Percentiles rank a stretch among this genome's conserved stretches.
phyloP scores from a whole-genome alignment of 352 stramenopile species.

The Pythium volutum region DNA sequence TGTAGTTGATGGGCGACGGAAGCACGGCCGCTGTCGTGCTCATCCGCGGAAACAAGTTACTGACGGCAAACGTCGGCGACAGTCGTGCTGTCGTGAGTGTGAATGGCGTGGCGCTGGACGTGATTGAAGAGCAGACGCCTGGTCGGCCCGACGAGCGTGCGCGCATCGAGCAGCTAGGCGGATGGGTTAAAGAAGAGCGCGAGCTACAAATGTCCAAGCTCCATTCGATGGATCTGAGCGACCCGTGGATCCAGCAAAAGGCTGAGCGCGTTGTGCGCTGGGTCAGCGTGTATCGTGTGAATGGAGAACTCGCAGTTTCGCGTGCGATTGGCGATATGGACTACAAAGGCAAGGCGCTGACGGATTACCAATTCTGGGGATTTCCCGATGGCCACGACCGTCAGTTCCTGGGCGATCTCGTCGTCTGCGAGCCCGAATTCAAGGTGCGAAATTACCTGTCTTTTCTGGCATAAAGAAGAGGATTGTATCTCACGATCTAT shows the following conservation, averaged over 20 bases:
- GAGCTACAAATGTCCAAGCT: conserved; percentile 87
- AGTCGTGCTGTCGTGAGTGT: conserved; percentile 83
- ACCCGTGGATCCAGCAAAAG: conserved; percentile 81
- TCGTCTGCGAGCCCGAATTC: conserved; percentile 85
- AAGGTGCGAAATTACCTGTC: conserved; percentile 28
- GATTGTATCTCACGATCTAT: no score
- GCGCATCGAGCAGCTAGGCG: conserved; percentile 69
- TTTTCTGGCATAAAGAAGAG: no score
- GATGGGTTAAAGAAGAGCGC: conserved; percentile 81
- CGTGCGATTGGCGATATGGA: conserved; percentile 91
- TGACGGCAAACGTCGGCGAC: conserved; percentile 88
- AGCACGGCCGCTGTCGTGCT: conserved; percentile 79
- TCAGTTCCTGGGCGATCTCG: conserved; percentile 80
- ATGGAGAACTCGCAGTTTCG: conserved; percentile 91
- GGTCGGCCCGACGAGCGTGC: conserved; percentile 65
- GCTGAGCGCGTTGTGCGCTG: conserved; percentile 79
- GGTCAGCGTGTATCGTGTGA: conserved; percentile 87
- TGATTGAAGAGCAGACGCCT: conserved; percentile 87
- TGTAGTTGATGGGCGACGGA: conserved; percentile 60
- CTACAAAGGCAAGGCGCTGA: conserved; percentile 82
- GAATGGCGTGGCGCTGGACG: conserved; percentile 70
- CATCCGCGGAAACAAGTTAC: conserved; percentile 75
- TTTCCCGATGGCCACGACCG: conserved; percentile 81
- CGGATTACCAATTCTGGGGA: conserved; percentile 80
- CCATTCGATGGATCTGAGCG: conserved; percentile 86